A percentile compares a stretch with the other conserved stretches of the same genome.
Evolutionary conservation across 2,329 filamentous ascomycete genomes (phyloP).

Genomic region (Aspergillus carbonarius): DNA sequence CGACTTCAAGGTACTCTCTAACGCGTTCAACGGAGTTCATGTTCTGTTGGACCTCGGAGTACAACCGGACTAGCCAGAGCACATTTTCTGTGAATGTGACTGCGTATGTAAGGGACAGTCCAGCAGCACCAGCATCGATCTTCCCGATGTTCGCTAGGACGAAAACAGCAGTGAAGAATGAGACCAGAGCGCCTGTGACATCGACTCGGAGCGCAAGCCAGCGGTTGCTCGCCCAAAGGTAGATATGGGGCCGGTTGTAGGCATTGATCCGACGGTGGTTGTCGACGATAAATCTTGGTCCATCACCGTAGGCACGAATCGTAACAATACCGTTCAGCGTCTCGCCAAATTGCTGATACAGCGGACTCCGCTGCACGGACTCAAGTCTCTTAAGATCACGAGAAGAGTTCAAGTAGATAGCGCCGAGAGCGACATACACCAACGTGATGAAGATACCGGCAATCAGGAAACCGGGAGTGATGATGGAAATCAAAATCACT

Average conservation of each 20-base stretch:
- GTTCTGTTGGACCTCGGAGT: constrained; percentile 95
- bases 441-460: constrained; percentile 80
- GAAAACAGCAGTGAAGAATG: constrained; percentile 91
- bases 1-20: constrained; percentile 94
- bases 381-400: constrained; percentile 93
- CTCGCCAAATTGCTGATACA: constrained; percentile 98
- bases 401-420: constrained; percentile 89
- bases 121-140: constrained; percentile 87
- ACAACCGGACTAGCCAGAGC: constrained; percentile 91
- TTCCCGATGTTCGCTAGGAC: constrained; percentile 78
- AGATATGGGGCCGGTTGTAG: constrained; percentile 91
- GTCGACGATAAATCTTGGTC: constrained; percentile 88
- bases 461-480: constrained; percentile 88
- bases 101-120: constrained; percentile 91
- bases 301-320: constrained; percentile 93
- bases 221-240: constrained; percentile 92
- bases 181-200: constrained; percentile 81
- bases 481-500: constrained; percentile 77
- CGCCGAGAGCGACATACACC: constrained; percentile 78
- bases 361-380: constrained; percentile 86
- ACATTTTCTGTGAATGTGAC: constrained; percentile 97
- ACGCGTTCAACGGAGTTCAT: constrained; percentile 99
- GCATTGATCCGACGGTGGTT: constrained; percentile 86
- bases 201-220: constrained; percentile 95
- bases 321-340: constrained; percentile 93